These are phyloP conservation scores for Boletus insuetus DNA, from an alignment of 768 basidiomycete species.

Conservation along the genomic window DNA sequence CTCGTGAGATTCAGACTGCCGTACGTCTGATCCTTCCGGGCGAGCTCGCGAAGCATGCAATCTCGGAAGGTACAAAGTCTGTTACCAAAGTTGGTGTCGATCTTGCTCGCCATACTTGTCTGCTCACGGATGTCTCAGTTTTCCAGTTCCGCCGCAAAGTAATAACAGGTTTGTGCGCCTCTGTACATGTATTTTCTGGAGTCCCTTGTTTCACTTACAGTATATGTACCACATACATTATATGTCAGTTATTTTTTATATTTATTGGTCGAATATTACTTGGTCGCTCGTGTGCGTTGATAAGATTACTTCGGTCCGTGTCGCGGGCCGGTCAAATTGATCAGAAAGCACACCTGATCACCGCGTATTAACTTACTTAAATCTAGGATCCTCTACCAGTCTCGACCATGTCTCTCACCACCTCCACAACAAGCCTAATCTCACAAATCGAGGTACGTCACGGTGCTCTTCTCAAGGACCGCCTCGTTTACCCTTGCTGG, in stretches of 20 bases:
- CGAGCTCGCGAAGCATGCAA: conserved; percentile 76
- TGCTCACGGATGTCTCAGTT: conserved; percentile 44
- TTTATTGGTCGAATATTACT: neutral
- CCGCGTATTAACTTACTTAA: too few relatives aligned
- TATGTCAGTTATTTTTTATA: conserved; percentile 16
- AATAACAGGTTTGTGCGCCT: too few relatives aligned
- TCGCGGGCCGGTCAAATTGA: neutral
- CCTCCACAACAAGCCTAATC: conserved; percentile 19
- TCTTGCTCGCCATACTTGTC: neutral
- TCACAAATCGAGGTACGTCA: conserved; percentile 24
- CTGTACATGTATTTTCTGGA: conserved; percentile 26
- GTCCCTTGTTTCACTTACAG: conserved; percentile 18
- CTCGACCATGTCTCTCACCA: conserved; percentile 16
- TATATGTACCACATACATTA: conserved; percentile 18
- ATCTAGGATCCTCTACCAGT: too few relatives aligned
- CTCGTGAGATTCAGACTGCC: conserved; percentile 96
- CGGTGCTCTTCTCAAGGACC: neutral
- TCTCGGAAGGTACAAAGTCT: conserved; percentile 89
- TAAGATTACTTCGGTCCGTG: too few relatives aligned
- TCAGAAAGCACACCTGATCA: neutral
- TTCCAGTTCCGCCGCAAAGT: conserved; percentile 72
- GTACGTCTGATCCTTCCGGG: conserved; percentile 96
- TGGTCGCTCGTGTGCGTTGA: too few relatives aligned
- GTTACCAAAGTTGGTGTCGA: conserved; percentile 70
- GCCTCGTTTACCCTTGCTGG: too few relatives aligned